Evolutionary conservation across 345 rosid genomes (phyloP), one percentile per base, ranked within the genome.

Genomic region (Salix koriyanagi): DNA sequence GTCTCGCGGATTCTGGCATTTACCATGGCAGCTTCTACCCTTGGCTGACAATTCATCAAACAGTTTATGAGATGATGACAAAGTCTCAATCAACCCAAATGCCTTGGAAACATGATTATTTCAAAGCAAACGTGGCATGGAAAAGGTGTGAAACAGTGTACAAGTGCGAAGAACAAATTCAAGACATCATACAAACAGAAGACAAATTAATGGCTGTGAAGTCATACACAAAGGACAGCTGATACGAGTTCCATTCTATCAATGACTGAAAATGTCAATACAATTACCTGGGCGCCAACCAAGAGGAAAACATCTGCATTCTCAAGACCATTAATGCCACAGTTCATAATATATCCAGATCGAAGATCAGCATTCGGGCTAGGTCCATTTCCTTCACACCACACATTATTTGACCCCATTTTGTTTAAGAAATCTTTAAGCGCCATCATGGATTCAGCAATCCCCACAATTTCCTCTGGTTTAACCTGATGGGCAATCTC

Each of bases 371-470:
- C 98, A 87, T 83, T 84, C n/a, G 89, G 89, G 74, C 77, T 88
- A 44, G 69, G 71, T 77, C 92, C 96, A 77, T 87, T 96, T 85
- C 97, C 98, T 90, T 96, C 99, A 39, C 96, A 94, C 92, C 91
- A 87, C 65, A 96, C 90, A 78, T 96, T 94, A 76, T 91, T 89
- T 48, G 99, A 92, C n/a, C 99, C 99, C 90, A 94, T 87, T 85
- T 77, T 88, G 90, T 96, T 96, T 69, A 96, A 77, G 79, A 94
- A 88, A 82, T 96, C 99, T 81, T 96, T 96, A 75, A 96, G 85
- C 2, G 93, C 97, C 90, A 96, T 96, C 99, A 96, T 94, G 80
- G 99, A 89, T 79, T 96, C 99, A 4, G 98, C 97, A 79, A 94
- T 66, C 42, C 99, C 99, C 75, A 94, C 90, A 76, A 96, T 88